phyloP scores from a whole-genome alignment of 495 filamentous ascomycete genomes.

The Echria macrotheca region DNA sequence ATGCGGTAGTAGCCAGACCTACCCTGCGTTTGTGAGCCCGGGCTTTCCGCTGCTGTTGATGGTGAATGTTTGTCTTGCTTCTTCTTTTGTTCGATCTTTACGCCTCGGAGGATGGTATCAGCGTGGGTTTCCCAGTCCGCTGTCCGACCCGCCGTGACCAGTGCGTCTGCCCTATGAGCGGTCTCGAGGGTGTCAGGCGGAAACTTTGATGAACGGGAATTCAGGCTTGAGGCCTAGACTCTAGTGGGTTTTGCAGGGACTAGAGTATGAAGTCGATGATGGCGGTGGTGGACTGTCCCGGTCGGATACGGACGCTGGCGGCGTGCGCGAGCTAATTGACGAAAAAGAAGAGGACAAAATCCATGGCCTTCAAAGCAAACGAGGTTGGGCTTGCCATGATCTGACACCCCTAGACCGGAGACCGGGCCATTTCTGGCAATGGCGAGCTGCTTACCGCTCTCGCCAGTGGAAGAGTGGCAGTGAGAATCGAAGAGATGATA shows the following conservation, averaged over 20 bases:
- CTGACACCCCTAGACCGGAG: neutral
- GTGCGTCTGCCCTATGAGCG: neutral
- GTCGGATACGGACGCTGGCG: neutral
- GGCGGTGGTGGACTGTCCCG: neutral
- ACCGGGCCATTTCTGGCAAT: neutral
- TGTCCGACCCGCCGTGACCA: neutral
- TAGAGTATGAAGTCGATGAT: neutral
- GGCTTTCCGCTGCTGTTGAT: neutral
- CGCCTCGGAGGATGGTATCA: neutral
- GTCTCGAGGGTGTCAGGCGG: neutral
- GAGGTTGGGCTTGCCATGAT: neutral
- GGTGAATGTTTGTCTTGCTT: neutral
- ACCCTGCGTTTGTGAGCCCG: neutral
- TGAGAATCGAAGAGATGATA: neutral
- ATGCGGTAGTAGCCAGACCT: neutral
- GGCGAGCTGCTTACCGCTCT: neutral
- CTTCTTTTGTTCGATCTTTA: neutral
- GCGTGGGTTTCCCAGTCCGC: neutral
- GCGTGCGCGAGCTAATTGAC: neutral
- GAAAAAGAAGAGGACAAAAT: neutral
- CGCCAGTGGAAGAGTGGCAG: neutral
- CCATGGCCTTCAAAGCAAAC: neutral
- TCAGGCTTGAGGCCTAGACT: neutral
- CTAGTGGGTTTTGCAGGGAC: neutral
- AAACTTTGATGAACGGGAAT: neutral